Conservation (phyloP, 2,329 filamentous ascomycete species). For the Albophoma yamanashiensis region DNA sequence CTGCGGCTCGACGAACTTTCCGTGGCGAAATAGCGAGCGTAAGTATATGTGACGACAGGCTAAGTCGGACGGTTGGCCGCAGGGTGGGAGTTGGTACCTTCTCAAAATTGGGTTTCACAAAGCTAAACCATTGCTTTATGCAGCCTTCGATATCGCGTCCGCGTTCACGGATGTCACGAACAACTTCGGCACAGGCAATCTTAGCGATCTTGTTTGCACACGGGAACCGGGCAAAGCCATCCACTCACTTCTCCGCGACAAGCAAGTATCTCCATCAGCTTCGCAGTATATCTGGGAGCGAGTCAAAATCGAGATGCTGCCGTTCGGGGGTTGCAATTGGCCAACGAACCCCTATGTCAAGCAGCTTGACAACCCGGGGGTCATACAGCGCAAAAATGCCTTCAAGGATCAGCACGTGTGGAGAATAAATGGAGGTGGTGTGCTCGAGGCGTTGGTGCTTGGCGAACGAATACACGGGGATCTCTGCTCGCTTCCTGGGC, state of each 20-base stretch:
- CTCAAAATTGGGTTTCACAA: conserved; percentile 94
- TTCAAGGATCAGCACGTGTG: conserved; percentile 89
- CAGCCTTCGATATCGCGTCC: conserved; percentile 88
- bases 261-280: conserved; percentile 86
- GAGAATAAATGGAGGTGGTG: conserved; percentile 88
- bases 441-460: conserved; percentile 72
- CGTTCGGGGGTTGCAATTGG: not conserved
- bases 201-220: not conserved
- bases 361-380: conserved; percentile 67
- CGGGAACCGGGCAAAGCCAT: too few species aligned
- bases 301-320: not conserved
- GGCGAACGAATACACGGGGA: conserved; percentile 91
- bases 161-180: conserved; percentile 81
- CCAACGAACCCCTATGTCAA: conserved; percentile 71
- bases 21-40: not conserved
- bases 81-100: conserved; percentile 33
- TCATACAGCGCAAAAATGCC: conserved; percentile 95
- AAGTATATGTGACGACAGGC: not conserved
- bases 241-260: conserved; percentile 69
- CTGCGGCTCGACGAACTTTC: conserved; percentile 77
- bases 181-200: conserved; percentile 37
- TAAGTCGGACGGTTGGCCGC: not conserved
- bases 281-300: conserved; percentile 80
- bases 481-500: conserved; percentile 69
- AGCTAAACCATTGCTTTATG: conserved; percentile 96